Percentiles rank a stretch among this genome's conserved stretches.
phyloP scores from a whole-genome alignment of 345 rosid genomes.

The Dipteronia dyeriana region DNA sequence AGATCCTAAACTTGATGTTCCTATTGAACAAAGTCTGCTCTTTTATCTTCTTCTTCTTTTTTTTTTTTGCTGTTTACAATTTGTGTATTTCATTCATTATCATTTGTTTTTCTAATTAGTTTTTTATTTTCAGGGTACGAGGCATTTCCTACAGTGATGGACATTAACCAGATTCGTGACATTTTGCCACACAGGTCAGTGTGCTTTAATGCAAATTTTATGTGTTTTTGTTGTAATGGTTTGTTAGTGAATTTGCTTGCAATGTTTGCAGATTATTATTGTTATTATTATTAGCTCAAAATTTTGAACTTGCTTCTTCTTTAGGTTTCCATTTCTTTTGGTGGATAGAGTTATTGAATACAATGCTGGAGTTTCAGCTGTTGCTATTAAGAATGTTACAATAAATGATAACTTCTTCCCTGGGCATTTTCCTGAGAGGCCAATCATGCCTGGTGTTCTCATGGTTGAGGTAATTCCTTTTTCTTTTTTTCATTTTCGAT shows the following conservation, averaged over 20 bases:
- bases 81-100: neutral
- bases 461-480: conserved; percentile 80
- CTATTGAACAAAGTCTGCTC: conserved; percentile 52
- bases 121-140: conserved; percentile 40
- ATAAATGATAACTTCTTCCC: conserved; percentile 99
- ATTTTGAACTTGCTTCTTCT: conserved; percentile 6
- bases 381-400: conserved; percentile 93
- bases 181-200: conserved; percentile 85
- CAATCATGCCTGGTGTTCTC: conserved; percentile 99
- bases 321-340: conserved; percentile 92
- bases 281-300: neutral
- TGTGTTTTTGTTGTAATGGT: too few species aligned
- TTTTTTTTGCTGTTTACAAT: too few species aligned
- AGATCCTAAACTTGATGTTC: conserved; percentile 34
- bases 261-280: neutral
- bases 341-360: conserved; percentile 99
- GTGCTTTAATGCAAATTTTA: neutral
- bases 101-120: neutral
- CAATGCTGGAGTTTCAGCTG: conserved; percentile 93
- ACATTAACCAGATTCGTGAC: conserved; percentile 83
- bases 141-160: conserved; percentile 86
- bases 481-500: neutral
- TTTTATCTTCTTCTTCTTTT: neutral
- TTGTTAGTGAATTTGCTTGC: neutral
- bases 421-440: conserved; percentile 98